A percentile compares a stretch with the other conserved stretches of the same genome.
These are phyloP conservation scores for Trichoderma gamsii DNA, from an alignment of 495 filamentous ascomycete genomes.

Conservation along the genomic window DNA sequence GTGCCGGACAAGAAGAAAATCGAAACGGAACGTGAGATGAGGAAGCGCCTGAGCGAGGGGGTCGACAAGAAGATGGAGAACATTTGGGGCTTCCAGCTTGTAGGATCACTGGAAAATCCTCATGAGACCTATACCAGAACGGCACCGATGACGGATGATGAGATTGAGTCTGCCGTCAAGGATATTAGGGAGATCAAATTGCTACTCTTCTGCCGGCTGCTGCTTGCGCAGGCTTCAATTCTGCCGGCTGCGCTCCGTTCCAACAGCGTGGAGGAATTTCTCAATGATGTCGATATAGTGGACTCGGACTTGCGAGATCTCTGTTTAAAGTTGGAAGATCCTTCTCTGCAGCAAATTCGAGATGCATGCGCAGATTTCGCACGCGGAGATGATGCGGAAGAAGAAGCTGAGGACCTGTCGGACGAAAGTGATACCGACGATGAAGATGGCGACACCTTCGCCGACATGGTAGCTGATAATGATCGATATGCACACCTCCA, in stretches of 20 bases:
- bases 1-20: conserved; percentile 34
- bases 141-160: conserved; percentile 35
- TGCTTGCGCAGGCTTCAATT: conserved; percentile 43
- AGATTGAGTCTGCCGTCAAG: conserved; percentile 35
- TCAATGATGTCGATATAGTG: conserved; percentile 36
- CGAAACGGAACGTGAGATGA: conserved; percentile 37
- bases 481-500: conserved; percentile 23
- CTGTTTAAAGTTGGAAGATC: conserved; percentile 41
- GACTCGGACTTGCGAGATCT: conserved; percentile 43
- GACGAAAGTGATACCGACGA: conserved; percentile 23
- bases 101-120: conserved; percentile 36
- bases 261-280: conserved; percentile 42
- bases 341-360: conserved; percentile 41
- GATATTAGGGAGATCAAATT: conserved; percentile 47
- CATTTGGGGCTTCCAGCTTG: conserved; percentile 30
- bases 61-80: conserved; percentile 32
- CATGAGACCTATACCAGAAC: conserved; percentile 31
- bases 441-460: conserved; percentile 18
- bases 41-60: conserved; percentile 35
- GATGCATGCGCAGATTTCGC: conserved; percentile 49
- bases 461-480: neutral
- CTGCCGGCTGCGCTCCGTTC: conserved; percentile 40
- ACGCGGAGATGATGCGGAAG: conserved; percentile 31
- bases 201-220: conserved; percentile 45
- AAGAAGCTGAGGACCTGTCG: conserved; percentile 20